phyloP scores from a whole-genome alignment of 495 filamentous ascomycete species.

The Friedmanniomyces endolithicus region DNA sequence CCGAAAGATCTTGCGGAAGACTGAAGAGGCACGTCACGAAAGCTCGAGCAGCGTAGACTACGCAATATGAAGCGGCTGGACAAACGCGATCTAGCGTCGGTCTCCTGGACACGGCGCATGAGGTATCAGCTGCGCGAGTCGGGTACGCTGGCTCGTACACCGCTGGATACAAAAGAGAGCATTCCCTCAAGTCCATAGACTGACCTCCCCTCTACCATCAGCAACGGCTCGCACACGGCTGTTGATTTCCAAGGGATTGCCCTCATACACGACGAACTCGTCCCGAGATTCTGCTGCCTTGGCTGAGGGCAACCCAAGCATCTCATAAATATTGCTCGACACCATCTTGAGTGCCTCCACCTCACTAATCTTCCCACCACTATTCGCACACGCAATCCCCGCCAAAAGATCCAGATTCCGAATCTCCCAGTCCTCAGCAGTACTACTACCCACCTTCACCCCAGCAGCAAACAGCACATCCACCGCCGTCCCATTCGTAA shows the following conservation, averaged over 20 bases:
- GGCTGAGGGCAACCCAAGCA: slow-evolving; percentile 34
- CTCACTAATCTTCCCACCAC: slow-evolving; percentile 31
- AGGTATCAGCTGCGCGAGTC: no score
- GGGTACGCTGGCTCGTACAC: no score
- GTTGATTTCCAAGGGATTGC: slow-evolving; percentile 24
- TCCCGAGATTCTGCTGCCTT: not conserved
- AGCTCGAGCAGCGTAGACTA: no score
- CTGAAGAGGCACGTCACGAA: not conserved
- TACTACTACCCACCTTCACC: slow-evolving; percentile 36
- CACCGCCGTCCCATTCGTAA: slow-evolving; percentile 37
- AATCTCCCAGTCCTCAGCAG: slow-evolving; percentile 40
- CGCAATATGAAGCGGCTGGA: no score
- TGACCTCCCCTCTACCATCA: slow-evolving; percentile 9
- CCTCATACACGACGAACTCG: slow-evolving; percentile 23
- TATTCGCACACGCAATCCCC: slow-evolving; percentile 39
- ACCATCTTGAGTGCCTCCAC: slow-evolving; percentile 35
- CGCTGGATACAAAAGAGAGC: not conserved
- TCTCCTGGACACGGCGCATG: no score
- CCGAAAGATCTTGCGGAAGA: not conserved
- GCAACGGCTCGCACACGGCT: slow-evolving; percentile 16
- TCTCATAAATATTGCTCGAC: slow-evolving; percentile 36
- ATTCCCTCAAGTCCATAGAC: slow-evolving; percentile 4
- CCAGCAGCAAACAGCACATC: slow-evolving; percentile 34
- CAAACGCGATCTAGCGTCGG: no score
- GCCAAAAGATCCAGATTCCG: slow-evolving; percentile 36